Evolutionary conservation across 192 early-diverging fungal species (phyloP).

Genomic region (Backusella mclennaniae): DNA sequence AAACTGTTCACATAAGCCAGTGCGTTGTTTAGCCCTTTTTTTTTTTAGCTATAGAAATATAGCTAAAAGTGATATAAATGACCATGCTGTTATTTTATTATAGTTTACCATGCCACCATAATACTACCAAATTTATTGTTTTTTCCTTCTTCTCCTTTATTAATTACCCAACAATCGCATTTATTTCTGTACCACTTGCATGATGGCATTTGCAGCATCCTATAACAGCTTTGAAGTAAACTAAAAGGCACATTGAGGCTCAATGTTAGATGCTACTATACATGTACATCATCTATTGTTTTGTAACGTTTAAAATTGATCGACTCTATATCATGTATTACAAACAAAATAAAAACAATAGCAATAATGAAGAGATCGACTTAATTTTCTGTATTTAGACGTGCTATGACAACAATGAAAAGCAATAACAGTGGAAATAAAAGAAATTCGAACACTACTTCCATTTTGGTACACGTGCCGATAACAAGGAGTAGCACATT

Average conservation of each 20-base stretch:
- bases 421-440: neutral
- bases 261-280: neutral
- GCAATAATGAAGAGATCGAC: neutral
- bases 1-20: neutral
- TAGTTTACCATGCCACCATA: neutral
- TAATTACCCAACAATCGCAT: neutral
- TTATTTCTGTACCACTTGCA: constrained; percentile 4
- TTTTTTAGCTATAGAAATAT: neutral
- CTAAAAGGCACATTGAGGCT: neutral
- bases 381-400: constrained; percentile 7
- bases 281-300: neutral
- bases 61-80: neutral
- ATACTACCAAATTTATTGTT: neutral
- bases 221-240: neutral
- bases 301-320: neutral
- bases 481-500: neutral
- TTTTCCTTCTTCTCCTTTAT: neutral
- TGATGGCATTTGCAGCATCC: constrained; percentile 2
- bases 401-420: constrained; percentile 4
- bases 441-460: neutral
- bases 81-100: neutral
- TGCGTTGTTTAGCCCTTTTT: neutral
- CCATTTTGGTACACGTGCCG: neutral
- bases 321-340: constrained; percentile 4
- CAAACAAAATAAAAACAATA: neutral